A percentile compares a stretch with the other conserved stretches of the same genome.
Conservation (phyloP, 768 basidiomycete genomes). For the Boletus rubropictus region DNA sequence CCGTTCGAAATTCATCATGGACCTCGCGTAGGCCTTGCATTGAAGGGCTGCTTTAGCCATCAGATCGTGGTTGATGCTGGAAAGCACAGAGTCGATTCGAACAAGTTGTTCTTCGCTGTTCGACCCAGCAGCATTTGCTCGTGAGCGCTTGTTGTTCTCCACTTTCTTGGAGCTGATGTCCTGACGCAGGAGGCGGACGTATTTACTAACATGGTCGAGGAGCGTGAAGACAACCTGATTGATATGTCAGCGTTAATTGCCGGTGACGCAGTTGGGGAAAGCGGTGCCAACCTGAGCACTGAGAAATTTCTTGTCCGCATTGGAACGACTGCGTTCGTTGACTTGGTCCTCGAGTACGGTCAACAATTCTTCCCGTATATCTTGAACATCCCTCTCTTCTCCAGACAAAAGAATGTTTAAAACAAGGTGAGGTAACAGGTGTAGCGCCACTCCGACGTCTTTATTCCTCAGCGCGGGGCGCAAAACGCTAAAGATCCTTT, state of each 20-base stretch:
- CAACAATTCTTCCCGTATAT: constrained; percentile 71
- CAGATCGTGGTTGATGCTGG: constrained; percentile 78
- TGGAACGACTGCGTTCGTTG: constrained; percentile 47
- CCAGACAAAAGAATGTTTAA: constrained; percentile 81
- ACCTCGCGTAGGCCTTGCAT: constrained; percentile 90
- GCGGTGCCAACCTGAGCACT: constrained; percentile 77
- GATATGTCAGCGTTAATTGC: background rate
- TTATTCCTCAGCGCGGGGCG: constrained; percentile 73
- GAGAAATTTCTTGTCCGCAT: constrained; percentile 75
- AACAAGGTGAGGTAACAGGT: constrained; percentile 87
- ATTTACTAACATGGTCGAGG: constrained; percentile 90
- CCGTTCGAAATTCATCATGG: constrained; percentile 92
- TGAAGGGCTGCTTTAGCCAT: constrained; percentile 92
- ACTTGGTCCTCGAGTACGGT: constrained; percentile 87
- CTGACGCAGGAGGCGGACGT: constrained; percentile 73
- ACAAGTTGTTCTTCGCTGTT: constrained; percentile 56
- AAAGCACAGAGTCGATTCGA: constrained; percentile 74
- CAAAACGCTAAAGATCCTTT: constrained; percentile 72
- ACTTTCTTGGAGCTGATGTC: constrained; percentile 47
- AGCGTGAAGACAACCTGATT: constrained; percentile 87
- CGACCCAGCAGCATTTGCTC: constrained; percentile 32
- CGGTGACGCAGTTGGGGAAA: background rate
- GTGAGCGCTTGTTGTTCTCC: constrained; percentile 45
- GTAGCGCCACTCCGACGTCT: constrained; percentile 91
- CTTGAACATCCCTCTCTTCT: constrained; percentile 49